Evolutionary conservation across 2,329 filamentous ascomycete species (phyloP), one percentile per base, ranked within the genome.

Genomic region (Diaporthe ilicicola): DNA sequence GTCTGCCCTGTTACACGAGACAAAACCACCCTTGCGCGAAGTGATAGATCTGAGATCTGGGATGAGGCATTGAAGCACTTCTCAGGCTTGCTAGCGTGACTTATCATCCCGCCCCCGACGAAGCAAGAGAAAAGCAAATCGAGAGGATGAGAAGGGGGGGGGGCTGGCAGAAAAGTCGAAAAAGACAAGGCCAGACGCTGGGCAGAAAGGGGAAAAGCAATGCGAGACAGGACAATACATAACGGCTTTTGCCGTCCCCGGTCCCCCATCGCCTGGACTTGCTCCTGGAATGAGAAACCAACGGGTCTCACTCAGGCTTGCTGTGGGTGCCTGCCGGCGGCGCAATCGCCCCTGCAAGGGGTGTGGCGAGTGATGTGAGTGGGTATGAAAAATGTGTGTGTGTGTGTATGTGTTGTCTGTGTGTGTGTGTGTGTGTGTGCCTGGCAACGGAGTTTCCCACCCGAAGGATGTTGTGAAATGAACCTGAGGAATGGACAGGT

Each of bases 231-330:
- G 56, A 48, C 42, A 48, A 48, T 34, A 48, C 56, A 62, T 34
- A 22, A 48, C 42, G 42, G 56, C 24, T 32, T 17, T 32, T 62
- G 19, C 39, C 39, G 56, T 48, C 27, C 10, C 27, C 27, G 10
- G 4, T 27, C 32, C 17, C 9, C 9, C 19, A 17, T 48, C 42
- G 56, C 42, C 42, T 48, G 13, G 7, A 62, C 42, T 44, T 62
- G 56, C 56, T 34, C 48, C 19, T 48, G 56, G 56, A 62, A 62
- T 62, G 56, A 17, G 56, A 48, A 44, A 48, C 27, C 42, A 62
- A 62, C 56, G 56, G 56, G 56, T 62, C 42, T 62, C 34, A 62
- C 56, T 34, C n/a, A 22, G 19, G 15, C 22, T 42, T 62, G 15
- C 27, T 62, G n/a, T n/a, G n/a, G n/a, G n/a, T n/a, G 42, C 56